phyloP scores from a whole-genome alignment of 2,329 filamentous ascomycete genomes.

The Cladosporium sp. region DNA sequence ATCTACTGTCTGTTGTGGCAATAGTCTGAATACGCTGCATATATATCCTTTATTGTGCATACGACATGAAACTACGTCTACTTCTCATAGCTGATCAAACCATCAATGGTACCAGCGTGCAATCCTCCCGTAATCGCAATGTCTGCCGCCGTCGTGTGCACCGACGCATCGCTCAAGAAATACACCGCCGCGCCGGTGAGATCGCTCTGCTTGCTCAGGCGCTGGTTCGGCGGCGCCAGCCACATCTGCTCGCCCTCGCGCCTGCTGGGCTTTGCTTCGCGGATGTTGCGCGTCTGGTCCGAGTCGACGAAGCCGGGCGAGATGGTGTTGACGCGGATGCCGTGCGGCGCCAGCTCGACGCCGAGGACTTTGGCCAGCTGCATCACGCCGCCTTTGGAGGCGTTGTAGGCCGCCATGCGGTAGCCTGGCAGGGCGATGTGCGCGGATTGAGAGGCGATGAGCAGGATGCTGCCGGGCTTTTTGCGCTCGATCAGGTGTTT shows the following conservation, averaged over 20 bases:
- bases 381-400: conserved; percentile 29
- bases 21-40: not conserved
- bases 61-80: not conserved
- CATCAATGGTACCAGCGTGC: conserved; percentile 26
- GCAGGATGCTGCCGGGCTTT: conserved; percentile 38
- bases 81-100: conserved; percentile 17
- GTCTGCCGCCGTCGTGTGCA: conserved; percentile 46
- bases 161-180: conserved; percentile 43
- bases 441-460: conserved; percentile 39
- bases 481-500: conserved; percentile 37
- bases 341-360: conserved; percentile 37
- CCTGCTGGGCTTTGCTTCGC: conserved; percentile 21
- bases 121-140: conserved; percentile 31
- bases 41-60: not conserved
- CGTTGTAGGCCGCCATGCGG: conserved; percentile 36
- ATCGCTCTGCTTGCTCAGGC: conserved; percentile 25
- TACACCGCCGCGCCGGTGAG: conserved; percentile 41
- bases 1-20: not conserved
- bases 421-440: conserved; percentile 37
- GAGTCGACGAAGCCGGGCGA: conserved; percentile 32
- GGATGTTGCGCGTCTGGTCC: conserved; percentile 27
- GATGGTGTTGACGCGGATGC: conserved; percentile 32
- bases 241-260: conserved; percentile 16
- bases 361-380: conserved; percentile 33
- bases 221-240: conserved; percentile 17